Evolutionary conservation across 1,139 yeast species (phyloP), one percentile per base, ranked within the genome.

Genomic region (Pichia sp.): DNA sequence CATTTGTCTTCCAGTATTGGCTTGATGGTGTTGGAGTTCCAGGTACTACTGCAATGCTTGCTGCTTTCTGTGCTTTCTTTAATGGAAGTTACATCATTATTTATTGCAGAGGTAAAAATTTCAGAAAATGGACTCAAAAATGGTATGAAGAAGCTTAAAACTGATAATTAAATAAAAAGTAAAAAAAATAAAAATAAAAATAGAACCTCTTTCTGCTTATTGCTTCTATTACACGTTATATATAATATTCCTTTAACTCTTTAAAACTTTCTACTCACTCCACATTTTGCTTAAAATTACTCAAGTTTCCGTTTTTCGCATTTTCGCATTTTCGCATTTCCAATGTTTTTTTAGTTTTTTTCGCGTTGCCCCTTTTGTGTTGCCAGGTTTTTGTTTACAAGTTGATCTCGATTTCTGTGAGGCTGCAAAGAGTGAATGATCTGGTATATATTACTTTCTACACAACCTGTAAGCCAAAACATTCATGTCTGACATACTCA

Each of bases 1-100:
- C 72, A 1, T 69, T 69, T 52, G 72, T 65, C 2, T 63, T 70
- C 47, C 68, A 66, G 45, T 69, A 71, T 14, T 71, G 76, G 76
- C 53, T 71, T 21, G 66, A 62, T 31, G 51, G 32, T 14, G 43
- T 43, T 34, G 54, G 55, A 19, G 28, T 44, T 22, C 41, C 42
- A 7, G 48, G 47, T 4, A 64, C 71, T 7, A 65, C 74, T 0
- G 68, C 72, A 71, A 53, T 69, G 40, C 61, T 71, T 65, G 71
- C 69, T 48, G 63, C 66, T 67, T 51, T 71, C 34, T 62, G 69
- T 18, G 32, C 69, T 20, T 58, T 67, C 4, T 62, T 69, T 46
- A 71, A 71, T 51, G 35, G 35, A 2, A 22, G 35, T 3, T 34
- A 22, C 11, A 2, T 34, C 25, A 17, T 30, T 3, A 31, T 39